Conservation (phyloP, 345 rosid genomes). For the Sisymbrium altissimum region DNA sequence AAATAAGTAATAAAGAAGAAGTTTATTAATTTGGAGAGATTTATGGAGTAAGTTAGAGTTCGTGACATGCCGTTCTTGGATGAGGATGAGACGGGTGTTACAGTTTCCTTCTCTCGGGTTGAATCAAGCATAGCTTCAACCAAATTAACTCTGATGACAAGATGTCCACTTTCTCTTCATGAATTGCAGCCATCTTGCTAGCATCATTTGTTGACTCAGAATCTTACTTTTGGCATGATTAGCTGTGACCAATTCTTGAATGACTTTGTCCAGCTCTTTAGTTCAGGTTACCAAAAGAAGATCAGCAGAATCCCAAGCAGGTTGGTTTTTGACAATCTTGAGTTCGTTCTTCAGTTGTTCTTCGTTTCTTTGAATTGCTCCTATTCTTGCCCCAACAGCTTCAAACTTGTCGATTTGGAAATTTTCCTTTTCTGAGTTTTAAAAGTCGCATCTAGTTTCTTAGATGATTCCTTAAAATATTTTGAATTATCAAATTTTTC, state of each 20-base stretch:
- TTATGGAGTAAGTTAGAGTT: no score
- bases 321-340: slow-evolving; percentile 66
- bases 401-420: no score
- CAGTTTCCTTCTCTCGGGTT: slow-evolving; percentile 51
- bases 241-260: slow-evolving; percentile 61
- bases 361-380: slow-evolving; percentile 72
- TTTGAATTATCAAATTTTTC: no score
- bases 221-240: slow-evolving; percentile 68
- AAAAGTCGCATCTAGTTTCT: no score
- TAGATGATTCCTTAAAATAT: no score
- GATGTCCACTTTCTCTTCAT: slow-evolving; percentile 67
- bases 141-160: slow-evolving; percentile 61
- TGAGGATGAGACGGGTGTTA: no score
- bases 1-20: no score
- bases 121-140: slow-evolving; percentile 73
- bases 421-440: no score
- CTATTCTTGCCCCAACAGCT: slow-evolving; percentile 84
- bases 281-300: slow-evolving; percentile 52
- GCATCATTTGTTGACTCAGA: slow-evolving; percentile 76
- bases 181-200: slow-evolving; percentile 70
- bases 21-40: no score
- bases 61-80: slow-evolving; percentile 51
- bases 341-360: slow-evolving; percentile 77
- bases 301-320: slow-evolving; percentile 68
- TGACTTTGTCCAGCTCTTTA: slow-evolving; percentile 56